These are phyloP conservation scores for Beverwykella pulmonaria DNA, from an alignment of 495 filamentous ascomycete species.

Conservation along the genomic window DNA sequence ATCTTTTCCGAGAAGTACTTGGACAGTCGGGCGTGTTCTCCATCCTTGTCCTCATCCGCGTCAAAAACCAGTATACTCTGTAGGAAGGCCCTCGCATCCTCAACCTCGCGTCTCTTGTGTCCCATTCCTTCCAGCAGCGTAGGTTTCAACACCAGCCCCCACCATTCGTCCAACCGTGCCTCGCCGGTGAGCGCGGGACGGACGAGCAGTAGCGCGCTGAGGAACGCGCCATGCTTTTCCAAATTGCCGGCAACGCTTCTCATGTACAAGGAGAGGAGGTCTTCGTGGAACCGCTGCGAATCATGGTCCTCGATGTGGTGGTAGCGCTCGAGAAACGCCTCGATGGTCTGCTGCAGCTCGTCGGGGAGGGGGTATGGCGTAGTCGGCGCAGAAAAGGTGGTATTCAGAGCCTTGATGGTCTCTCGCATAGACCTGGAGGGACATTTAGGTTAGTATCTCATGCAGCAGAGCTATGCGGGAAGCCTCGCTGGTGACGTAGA, in stretches of 20 bases:
- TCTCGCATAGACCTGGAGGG: slow-evolving; percentile 59
- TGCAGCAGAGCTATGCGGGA: not conserved
- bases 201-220: slow-evolving; percentile 61
- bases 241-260: slow-evolving; percentile 56
- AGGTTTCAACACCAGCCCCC: slow-evolving; percentile 63
- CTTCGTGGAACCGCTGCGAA: slow-evolving; percentile 65
- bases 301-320: slow-evolving; percentile 60
- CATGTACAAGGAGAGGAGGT: slow-evolving; percentile 63
- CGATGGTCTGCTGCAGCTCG: slow-evolving; percentile 59
- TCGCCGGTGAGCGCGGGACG: slow-evolving; percentile 60
- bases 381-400: slow-evolving; percentile 54
- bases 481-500: not conserved
- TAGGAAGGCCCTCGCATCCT: slow-evolving; percentile 60
- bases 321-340: slow-evolving; percentile 64
- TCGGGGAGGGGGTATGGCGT: slow-evolving; percentile 61
- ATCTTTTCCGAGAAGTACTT: slow-evolving; percentile 56
- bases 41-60: slow-evolving; percentile 54
- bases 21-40: slow-evolving; percentile 47
- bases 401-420: slow-evolving; percentile 60
- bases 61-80: slow-evolving; percentile 62
- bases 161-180: slow-evolving; percentile 63
- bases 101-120: slow-evolving; percentile 60
- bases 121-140: slow-evolving; percentile 60
- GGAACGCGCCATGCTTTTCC: slow-evolving; percentile 61
- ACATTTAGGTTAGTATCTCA: slow-evolving; percentile 14